These are phyloP conservation scores for Talaromyces albobiverticillius DNA, from an alignment of 2,329 filamentous ascomycete species.

Conservation along the genomic window DNA sequence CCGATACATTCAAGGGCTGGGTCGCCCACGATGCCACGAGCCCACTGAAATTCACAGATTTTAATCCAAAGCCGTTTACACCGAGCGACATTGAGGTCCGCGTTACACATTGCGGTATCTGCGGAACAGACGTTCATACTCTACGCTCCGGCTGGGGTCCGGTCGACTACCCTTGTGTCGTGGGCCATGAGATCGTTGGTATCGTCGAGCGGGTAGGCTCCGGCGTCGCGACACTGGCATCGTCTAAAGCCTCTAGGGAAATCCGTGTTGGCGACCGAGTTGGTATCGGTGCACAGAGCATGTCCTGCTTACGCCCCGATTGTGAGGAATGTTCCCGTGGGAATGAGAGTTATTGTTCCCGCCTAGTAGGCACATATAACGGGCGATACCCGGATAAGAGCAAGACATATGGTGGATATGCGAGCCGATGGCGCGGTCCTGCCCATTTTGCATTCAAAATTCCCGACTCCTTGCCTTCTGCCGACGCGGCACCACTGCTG, in stretches of 20 bases:
- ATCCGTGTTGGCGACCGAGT: conserved; percentile 63
- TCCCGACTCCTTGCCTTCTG: conserved; percentile 28
- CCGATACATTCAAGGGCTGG: conserved; percentile 40
- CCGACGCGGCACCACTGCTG: conserved; percentile 33
- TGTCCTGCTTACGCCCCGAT: conserved; percentile 49
- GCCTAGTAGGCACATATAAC: conserved; percentile 37
- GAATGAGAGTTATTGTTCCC: conserved; percentile 40
- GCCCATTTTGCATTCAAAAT: conserved; percentile 37
- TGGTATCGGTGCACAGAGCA: conserved; percentile 60
- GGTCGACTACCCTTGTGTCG: conserved; percentile 48
- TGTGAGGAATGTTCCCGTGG: conserved; percentile 40
- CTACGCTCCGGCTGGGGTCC: conserved; percentile 51
- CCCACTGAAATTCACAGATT: conserved; percentile 32
- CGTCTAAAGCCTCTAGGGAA: conserved; percentile 7
- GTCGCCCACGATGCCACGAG: conserved; percentile 34
- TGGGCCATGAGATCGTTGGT: conserved; percentile 66
- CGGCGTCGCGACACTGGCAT: conserved; percentile 22
- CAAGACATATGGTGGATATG: conserved; percentile 34
- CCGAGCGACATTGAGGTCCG: conserved; percentile 66
- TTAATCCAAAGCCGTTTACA: conserved; percentile 44
- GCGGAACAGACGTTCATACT: conserved; percentile 61
- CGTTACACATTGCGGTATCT: conserved; percentile 65
- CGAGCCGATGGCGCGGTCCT: conserved; percentile 31
- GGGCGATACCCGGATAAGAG: conserved; percentile 32
- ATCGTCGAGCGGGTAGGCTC: conserved; percentile 54